Evolutionary conservation across 805 yeast genomes (phyloP), one percentile per base, ranked within the genome.

Genomic region (Alloascoidea hylecoeti): DNA sequence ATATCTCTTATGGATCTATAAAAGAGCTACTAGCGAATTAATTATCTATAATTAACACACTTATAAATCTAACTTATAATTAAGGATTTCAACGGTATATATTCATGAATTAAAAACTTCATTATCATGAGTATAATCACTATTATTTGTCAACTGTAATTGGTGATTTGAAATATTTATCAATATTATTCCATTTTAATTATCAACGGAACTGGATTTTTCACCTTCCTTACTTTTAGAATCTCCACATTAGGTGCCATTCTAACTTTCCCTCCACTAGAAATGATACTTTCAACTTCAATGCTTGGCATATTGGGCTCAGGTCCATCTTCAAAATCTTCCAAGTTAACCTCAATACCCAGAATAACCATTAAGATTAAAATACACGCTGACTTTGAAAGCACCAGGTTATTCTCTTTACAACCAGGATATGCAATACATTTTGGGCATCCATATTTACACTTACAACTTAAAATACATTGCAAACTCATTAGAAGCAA

Each of bases 371-470:
- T 75, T 13, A 88, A 48, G 4, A 89, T 72, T 2, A 89, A 64
- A 12, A 70, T 57, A 0, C 95, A 85, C 0, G 92, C 97, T 9
- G 81, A 78, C 49, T 89, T 92, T 0, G 96, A 85, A 44, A 89
- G 60, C 4, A 92, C 97, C 39, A 79, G 59, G 50, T 79, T 75
- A 46, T 70, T 70, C 55, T 92, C 98, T 40, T 75, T 73, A 57
- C 98, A 92, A 38, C 70, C 72, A 0, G 82, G 60, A 1, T 83
- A 79, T 2, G 92, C 82, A n/a, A 86, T 79, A 61, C 98, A 92
- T 35, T 74, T 71, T 0, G 94, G 94, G 49, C 89, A 80, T 0
- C 89, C 89, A 49, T 57, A 55, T 2, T 55, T 60, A 35, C 76
- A 76, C 1, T 65, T 64, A 53, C 99, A 92, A 13, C 62, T 66